Base-by-base conservation (phyloP, 306 rosid genomes). In the Trifolium subterraneum region DNA sequence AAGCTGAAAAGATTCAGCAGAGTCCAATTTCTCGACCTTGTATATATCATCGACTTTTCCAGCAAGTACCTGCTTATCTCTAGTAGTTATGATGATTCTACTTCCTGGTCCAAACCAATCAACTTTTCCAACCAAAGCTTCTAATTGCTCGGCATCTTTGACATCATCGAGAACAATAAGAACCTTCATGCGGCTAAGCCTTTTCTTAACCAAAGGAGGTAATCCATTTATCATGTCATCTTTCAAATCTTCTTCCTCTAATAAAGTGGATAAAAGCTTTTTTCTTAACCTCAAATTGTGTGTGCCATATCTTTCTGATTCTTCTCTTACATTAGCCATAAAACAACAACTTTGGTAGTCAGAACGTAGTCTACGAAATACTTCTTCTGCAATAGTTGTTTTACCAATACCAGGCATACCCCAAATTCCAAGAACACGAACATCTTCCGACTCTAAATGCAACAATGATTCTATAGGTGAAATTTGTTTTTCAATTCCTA, bases 321-420 rank as follows among this genome's bases (percentile, higher is more conserved):
- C 64, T 59, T 59, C 64, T 59, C 64, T 59, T 59, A 59, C 64
- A 27, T 59, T 59, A 25, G 64, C 64, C 64, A 59, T 59, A 23
- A 59, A 59, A 59, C 19, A 59, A 59, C 39, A 47, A 20, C 68
- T 64, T 14, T 77, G 79, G 7, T 38, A 81, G 44, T 45, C 45
- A 20, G 2, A 52, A 9, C 31, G 7, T 2, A 75, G 39, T 64
- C 25, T 61, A 0, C n/a, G 6, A 42, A 13, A 75, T 12, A 80
- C 11, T 27, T 44, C 68, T 47, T 45, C 47, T 0, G 80, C 77
- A 51, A 74, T 54, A 1, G 80, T 74, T 12, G 84, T 80, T 6
- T 68, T 76, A 10, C 80, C 74, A 2, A 75, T 41, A 2, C 80
- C 77, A 1, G 73, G 73, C 55, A 80, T 70, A 2, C 74, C 84